Percentiles rank a stretch among this genome's conserved stretches.
Conservation (phyloP, 2,329 filamentous ascomycete genomes). For the Zalaria sp. region DNA sequence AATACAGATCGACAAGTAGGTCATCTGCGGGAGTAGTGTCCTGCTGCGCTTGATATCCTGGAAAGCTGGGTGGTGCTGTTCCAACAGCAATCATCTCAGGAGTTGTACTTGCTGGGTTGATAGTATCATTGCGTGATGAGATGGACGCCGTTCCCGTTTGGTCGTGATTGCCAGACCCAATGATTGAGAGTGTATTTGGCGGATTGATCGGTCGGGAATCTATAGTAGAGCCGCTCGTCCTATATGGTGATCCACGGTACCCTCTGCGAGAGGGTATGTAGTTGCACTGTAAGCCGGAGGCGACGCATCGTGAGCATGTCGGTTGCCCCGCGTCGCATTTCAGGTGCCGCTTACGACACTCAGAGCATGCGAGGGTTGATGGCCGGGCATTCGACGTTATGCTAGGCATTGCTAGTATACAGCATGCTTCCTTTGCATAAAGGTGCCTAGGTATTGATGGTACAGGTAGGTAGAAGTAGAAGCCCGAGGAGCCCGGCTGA, state of each 20-base stretch:
- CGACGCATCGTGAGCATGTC: slow-evolving; percentile 50
- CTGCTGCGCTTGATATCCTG: slow-evolving; percentile 4
- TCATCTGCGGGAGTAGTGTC: slow-evolving; percentile 14
- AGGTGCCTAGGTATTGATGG: no score
- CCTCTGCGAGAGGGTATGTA: slow-evolving; percentile 64
- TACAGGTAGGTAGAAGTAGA: no score
- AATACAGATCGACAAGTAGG: slow-evolving; percentile 38
- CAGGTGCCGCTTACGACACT: slow-evolving; percentile 47
- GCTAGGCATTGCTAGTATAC: no score
- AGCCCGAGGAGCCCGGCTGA: no score
- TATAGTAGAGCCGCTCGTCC: no score
- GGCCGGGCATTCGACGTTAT: no score
- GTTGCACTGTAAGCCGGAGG: slow-evolving; percentile 46
- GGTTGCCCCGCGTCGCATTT: slow-evolving; percentile 62
- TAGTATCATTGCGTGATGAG: slow-evolving; percentile 29
- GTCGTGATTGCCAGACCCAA: no score
- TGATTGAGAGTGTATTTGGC: no score
- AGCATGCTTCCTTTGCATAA: no score
- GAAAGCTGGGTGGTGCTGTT: slow-evolving; percentile 14
- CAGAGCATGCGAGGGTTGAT: slow-evolving; percentile 16
- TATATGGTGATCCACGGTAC: no score
- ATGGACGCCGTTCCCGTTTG: slow-evolving; percentile 27
- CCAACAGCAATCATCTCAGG: slow-evolving; percentile 40
- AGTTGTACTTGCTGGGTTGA: slow-evolving; percentile 26
- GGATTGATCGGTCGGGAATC: no score